These are phyloP conservation scores for Plasmodium fragile DNA, from an alignment of 169 alveolate species.

Conservation along the genomic window DNA sequence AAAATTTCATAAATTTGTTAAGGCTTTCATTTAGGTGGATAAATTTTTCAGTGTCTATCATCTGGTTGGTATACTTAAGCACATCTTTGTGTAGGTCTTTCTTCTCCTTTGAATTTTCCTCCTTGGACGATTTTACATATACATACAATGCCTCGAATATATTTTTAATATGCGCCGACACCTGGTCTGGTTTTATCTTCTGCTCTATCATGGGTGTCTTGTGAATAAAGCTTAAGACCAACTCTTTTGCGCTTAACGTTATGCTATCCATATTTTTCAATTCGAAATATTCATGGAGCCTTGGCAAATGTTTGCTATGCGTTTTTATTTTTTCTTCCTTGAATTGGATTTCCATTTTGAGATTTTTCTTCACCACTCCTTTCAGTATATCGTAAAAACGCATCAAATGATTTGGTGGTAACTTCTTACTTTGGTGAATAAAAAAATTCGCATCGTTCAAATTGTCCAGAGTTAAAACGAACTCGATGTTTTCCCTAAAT, in stretches of 20 bases:
- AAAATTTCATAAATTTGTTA: conserved; percentile 49
- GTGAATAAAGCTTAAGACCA: conserved; percentile 4
- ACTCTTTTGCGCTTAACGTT: conserved; percentile 45
- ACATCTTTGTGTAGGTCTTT: not conserved
- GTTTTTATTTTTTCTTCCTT: conserved; percentile 35
- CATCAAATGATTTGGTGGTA: not conserved
- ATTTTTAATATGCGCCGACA: not conserved
- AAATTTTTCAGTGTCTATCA: conserved; percentile 13
- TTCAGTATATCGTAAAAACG: conserved; percentile 42
- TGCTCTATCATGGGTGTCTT: conserved; percentile 38
- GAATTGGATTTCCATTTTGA: not conserved
- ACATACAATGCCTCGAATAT: conserved; percentile 44
- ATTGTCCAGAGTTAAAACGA: conserved; percentile 45
- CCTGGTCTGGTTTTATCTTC: conserved; percentile 24
- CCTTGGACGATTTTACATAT: conserved; percentile 22
- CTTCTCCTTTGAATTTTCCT: not conserved
- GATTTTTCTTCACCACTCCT: conserved; percentile 7
- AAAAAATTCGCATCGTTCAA: conserved; percentile 12
- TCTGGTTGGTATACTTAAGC: not conserved
- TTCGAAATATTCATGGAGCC: conserved; percentile 67
- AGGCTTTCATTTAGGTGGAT: conserved; percentile 9
- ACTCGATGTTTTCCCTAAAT: conserved; percentile 65
- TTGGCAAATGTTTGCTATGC: conserved; percentile 52
- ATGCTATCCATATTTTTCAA: conserved; percentile 38
- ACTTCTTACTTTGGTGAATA: conserved; percentile 26